Evolutionary conservation across 257 asterid species (phyloP).

Genomic region (Nicotiana benthamiana): DNA sequence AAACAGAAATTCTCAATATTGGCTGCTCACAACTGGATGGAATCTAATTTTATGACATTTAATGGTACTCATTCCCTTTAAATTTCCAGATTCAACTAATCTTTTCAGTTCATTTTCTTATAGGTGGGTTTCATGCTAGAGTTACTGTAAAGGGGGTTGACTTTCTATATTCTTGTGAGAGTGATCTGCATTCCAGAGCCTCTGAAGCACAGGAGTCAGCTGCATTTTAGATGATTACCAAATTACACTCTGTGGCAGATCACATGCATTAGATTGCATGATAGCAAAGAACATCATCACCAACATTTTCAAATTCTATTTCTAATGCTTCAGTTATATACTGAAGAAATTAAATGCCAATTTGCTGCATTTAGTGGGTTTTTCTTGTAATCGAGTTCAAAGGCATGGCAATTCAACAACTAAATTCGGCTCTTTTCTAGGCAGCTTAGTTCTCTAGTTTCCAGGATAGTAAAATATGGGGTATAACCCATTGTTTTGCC

Average conservation of each 20-base stretch:
- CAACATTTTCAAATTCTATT: not conserved
- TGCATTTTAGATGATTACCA: slow-evolving; percentile 7
- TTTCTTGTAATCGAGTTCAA: too few species aligned
- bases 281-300: not conserved
- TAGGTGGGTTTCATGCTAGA: slow-evolving; percentile 6
- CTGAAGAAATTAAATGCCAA: too few species aligned
- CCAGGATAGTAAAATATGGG: too few species aligned
- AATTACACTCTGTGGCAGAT: not conserved
- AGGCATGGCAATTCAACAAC: too few species aligned
- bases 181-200: slow-evolving; percentile 3
- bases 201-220: slow-evolving; percentile 12
- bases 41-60: not conserved
- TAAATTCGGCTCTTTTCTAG: too few species aligned
- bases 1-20: not conserved
- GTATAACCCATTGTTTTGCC: too few species aligned
- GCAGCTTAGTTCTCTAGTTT: too few species aligned
- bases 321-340: too few species aligned
- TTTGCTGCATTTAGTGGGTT: too few species aligned
- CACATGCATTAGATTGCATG: not conserved
- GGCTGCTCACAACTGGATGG: not conserved
- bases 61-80: not conserved
- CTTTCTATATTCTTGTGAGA: not conserved
- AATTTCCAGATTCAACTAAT: not conserved
- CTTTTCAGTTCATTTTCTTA: not conserved
- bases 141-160: not conserved